Percentiles rank a stretch among this genome's conserved stretches.
Conservation (phyloP, 768 basidiomycete species). For the Mycena polygramma region DNA sequence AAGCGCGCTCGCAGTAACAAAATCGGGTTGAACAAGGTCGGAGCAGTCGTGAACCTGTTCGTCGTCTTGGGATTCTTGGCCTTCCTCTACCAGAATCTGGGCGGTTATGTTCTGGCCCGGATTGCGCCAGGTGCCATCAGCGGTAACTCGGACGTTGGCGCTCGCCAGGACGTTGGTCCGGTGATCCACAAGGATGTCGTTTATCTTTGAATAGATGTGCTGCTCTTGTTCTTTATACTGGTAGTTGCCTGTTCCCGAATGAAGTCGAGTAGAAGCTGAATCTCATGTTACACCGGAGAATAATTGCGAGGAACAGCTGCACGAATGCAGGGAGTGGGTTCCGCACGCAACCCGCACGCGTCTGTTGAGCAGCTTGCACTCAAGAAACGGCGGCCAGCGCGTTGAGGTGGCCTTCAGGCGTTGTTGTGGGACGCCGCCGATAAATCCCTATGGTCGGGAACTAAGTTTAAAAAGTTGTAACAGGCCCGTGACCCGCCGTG, state of each 20-base stretch:
- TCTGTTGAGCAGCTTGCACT: background rate
- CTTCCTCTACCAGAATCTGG: slow-evolving; percentile 11
- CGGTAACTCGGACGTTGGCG: background rate
- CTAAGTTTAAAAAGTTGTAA: too few relatives aligned
- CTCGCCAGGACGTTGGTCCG: background rate
- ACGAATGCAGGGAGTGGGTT: too few relatives aligned
- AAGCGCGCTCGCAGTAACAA: background rate
- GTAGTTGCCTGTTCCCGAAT: too few relatives aligned
- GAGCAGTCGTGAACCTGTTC: background rate
- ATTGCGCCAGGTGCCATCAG: background rate
- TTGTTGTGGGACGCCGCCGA: too few relatives aligned
- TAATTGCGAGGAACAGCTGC: too few relatives aligned
- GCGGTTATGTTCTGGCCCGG: background rate
- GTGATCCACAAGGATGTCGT: background rate
- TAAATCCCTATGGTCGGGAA: too few relatives aligned
- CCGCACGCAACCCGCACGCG: too few relatives aligned
- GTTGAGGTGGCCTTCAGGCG: background rate
- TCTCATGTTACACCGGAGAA: background rate
- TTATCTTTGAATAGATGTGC: background rate
- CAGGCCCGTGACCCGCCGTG: too few relatives aligned
- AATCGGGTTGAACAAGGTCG: background rate
- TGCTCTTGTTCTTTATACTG: background rate
- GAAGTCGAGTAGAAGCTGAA: background rate
- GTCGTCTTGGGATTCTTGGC: slow-evolving; percentile 11
- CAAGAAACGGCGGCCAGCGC: background rate